Base-by-base conservation (phyloP, 768 basidiomycete species). In the Pleurotus cornucopiae region DNA sequence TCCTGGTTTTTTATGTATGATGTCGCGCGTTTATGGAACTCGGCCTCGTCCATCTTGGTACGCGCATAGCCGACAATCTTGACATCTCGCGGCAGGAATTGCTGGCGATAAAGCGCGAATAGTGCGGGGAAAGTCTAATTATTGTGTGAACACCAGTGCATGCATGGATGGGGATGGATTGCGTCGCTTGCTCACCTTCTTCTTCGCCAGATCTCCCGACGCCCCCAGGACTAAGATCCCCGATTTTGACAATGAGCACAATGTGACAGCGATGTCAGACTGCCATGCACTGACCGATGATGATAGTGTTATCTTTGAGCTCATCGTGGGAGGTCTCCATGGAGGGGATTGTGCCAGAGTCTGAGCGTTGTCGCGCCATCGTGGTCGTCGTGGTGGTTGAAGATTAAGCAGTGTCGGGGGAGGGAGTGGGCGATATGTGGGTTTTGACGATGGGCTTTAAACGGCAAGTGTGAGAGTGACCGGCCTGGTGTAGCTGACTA, bases 181-280 rank as follows among this genome's bases (percentile, higher is more conserved):
- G 30, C 7, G 30, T 30, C 30, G 30, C 30, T 30, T 30, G 55
- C 67, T 47, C 48, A 85, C 94, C 84, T 99, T 99, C 78, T 99
- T 99, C 88, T 97, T 96, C 60, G 96, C 96, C 46, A 99, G 80
- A 78, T 99, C 96, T 40, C 96, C 96, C 55, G 93, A 95, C 2
- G 96, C 96, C 56, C 96, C 96, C 58, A 95, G 84, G 54, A 98
- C 95, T 94, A 67, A 7, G 54, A 51, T 44, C 38, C 38, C 47
- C 38, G 39, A 52, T 57, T 60, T 64, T 57, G 63, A 9, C 30
- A 34, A 11, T 34, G 30, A 34, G 51, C 44, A 47, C 47, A 47
- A 39, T 20, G 51, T 21, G 6, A 25, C 18, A 44, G 18, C n/a
- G 30, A 34, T 34, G 30, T 9, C 30, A 34, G 30, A 34, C 11